Base-by-base conservation (phyloP, 1,139 yeast species). In the Saccharomycopsis hybrid region DNA sequence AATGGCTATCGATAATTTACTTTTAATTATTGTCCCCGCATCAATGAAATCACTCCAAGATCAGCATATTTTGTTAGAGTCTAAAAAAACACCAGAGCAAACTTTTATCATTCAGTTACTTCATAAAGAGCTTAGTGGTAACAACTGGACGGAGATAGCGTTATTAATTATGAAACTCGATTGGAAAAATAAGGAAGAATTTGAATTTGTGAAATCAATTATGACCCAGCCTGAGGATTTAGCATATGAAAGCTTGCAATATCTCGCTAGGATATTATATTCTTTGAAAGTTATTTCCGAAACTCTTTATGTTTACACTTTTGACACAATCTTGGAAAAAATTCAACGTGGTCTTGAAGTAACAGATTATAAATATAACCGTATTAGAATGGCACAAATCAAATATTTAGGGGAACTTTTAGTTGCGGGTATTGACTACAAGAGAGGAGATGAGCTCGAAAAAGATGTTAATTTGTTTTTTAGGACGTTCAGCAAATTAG, bases 261-360 rank as follows among this genome's bases (percentile, higher is more conserved):
- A 63, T 1, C 63, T 88, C 53, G 81, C 89, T 0, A 64, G 65
- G 42, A 60, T 84, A 4, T 63, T 85, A 28, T 64, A 65, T 37
- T 63, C 62, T 1, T 55, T 76, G 25, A 62, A 69, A 60, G 65
- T 30, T 5, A n/a, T 27, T 43, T 70, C 73, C 57, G 70, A 67
- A 41, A 64, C 65, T 24, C 69, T 78, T 46, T 65, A 68, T 2
- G 66, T 74, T 1, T 60, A 60, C 43, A 76, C 81, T 1, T 67
- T 86, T 45, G 97, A 90, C 61, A 68, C 76, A n/a, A 56, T 84
- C 1, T 56, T 66, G 85, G 96, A 89, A 59, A 71, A 73, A 33
- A 73, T 85, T 13, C 70, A 75, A 7, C 62, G 80, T 31, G 95
- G 90, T 0, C 65, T 88, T 54, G 96, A 89, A 60, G 58, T 71